Percentiles rank a stretch among this genome's conserved stretches.
These are phyloP conservation scores for Russula virescens DNA, from an alignment of 768 basidiomycete genomes.

Conservation along the genomic window DNA sequence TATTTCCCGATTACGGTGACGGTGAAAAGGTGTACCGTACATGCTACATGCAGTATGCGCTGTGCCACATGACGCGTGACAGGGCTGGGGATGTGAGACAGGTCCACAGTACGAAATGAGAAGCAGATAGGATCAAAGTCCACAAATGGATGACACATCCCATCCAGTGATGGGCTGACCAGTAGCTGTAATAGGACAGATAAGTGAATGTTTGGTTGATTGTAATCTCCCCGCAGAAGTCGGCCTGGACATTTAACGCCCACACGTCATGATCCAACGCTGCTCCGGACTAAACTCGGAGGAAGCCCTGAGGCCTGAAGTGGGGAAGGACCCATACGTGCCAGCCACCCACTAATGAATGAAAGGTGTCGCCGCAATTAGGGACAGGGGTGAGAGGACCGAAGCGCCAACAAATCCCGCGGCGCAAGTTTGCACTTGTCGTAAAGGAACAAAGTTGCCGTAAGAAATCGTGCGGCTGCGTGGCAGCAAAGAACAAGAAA, in stretches of 20 bases:
- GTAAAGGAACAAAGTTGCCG: background rate
- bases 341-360: background rate
- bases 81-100: background rate
- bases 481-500: too few species aligned
- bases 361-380: background rate
- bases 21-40: background rate
- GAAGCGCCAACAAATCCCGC: too few species aligned
- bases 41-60: background rate
- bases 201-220: background rate
- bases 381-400: background rate
- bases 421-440: background rate
- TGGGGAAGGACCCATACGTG: background rate
- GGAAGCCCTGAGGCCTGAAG: background rate
- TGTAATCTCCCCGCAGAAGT: background rate
- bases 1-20: background rate
- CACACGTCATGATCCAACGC: background rate
- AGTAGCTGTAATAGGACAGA: background rate
- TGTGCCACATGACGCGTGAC: background rate
- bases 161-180: background rate
- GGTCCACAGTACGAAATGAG: background rate
- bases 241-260: background rate
- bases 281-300: slow-evolving; percentile 2
- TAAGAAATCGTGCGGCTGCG: too few species aligned
- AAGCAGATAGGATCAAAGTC: background rate
- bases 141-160: too few species aligned